phyloP scores from a whole-genome alignment of 345 rosid species.

The Linum trigynum region DNA sequence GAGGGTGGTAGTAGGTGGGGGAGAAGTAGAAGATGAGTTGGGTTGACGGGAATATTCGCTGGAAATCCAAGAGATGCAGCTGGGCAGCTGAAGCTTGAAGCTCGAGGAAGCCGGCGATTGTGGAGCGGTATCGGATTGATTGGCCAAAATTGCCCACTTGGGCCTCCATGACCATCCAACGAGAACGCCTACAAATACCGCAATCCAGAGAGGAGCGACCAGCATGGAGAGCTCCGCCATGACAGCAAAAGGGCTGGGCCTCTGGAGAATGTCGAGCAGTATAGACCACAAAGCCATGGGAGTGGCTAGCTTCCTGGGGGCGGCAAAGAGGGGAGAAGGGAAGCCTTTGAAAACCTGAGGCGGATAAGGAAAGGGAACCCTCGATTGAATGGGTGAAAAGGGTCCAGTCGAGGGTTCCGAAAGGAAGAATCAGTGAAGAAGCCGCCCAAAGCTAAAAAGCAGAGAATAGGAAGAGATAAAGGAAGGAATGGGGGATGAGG shows the following conservation, averaged over 20 bases:
- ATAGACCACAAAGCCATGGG: slow-evolving; percentile 47
- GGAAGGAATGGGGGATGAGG: neutral
- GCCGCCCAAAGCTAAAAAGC: neutral
- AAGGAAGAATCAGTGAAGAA: neutral
- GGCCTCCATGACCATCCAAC: slow-evolving; percentile 98
- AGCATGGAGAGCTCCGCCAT: slow-evolving; percentile 41
- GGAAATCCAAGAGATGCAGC: slow-evolving; percentile 34
- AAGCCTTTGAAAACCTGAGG: too few relatives aligned
- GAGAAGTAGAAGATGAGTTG: neutral
- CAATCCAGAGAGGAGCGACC: slow-evolving; percentile 69
- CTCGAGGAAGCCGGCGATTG: slow-evolving; percentile 6
- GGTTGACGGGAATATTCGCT: slow-evolving; percentile 19
- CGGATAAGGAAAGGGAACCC: slow-evolving; percentile 23
- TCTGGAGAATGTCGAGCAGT: slow-evolving; percentile 38
- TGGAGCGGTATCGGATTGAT: slow-evolving; percentile 8
- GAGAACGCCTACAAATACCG: slow-evolving; percentile 66
- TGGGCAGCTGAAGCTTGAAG: slow-evolving; percentile 47
- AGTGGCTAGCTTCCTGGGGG: neutral
- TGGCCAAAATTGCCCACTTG: slow-evolving; percentile 58
- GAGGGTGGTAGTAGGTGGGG: slow-evolving; percentile 9
- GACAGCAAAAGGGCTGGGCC: slow-evolving; percentile 37
- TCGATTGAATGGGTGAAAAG: slow-evolving; percentile 26
- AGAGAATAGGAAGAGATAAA: neutral
- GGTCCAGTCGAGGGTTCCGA: slow-evolving; percentile 29
- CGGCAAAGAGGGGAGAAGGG: too few relatives aligned